Evolutionary conservation across 352 stramenopile species (phyloP).

Genomic region (Phytophthora cryptogea): DNA sequence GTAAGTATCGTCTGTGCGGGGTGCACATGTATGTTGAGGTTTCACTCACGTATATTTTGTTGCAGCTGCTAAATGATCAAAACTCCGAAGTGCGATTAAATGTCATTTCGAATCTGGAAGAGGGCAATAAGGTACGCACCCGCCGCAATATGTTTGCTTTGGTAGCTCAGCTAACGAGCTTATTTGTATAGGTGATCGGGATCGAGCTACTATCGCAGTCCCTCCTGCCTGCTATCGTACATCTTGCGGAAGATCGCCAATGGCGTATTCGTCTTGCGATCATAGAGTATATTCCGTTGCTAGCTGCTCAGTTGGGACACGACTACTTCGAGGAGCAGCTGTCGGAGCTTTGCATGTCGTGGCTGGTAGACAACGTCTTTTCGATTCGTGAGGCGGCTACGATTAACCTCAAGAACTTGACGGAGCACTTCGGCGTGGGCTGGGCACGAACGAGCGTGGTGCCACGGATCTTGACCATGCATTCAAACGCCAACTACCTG

Average conservation of each 20-base stretch:
- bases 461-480: conserved; percentile 94
- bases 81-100: conserved; percentile 98
- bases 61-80: conserved; percentile 94
- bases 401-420: conserved; percentile 95
- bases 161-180: conserved; percentile 3
- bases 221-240: conserved; percentile 97
- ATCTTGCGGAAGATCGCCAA: conserved; percentile 98
- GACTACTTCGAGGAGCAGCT: conserved; percentile 97
- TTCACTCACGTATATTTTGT: conserved; percentile 17
- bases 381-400: conserved; percentile 97
- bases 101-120: conserved; percentile 97
- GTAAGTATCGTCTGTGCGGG: conserved; percentile 37
- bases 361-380: conserved; percentile 97
- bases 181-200: conserved; percentile 90
- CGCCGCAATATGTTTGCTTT: background rate
- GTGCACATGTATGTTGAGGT: background rate
- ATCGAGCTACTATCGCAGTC: conserved; percentile 96
- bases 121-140: conserved; percentile 90
- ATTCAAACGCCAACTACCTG: conserved; percentile 94
- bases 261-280: conserved; percentile 98
- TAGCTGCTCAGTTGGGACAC: conserved; percentile 95
- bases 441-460: conserved; percentile 95
- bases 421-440: conserved; percentile 94
- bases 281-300: conserved; percentile 98
- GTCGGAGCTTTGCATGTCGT: conserved; percentile 95